A percentile compares a stretch with the other conserved stretches of the same genome.
These are phyloP conservation scores for Nicotiana obtusifolia DNA, from an alignment of 257 asterid species.

Conservation along the genomic window DNA sequence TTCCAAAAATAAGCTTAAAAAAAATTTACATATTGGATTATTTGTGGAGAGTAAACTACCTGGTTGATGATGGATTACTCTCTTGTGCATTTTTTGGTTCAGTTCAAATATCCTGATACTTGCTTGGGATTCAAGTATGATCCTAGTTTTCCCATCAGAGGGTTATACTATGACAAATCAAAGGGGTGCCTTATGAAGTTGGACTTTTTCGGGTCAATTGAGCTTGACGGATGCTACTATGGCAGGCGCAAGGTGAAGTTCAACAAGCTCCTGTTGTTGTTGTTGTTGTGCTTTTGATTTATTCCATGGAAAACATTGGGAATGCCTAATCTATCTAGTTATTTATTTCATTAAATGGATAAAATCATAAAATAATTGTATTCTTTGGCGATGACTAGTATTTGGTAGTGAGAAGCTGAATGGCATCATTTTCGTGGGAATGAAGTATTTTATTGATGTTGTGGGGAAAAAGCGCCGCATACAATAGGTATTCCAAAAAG, in stretches of 20 bases:
- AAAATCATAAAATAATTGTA: not conserved
- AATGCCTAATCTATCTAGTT: not conserved
- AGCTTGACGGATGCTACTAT: slow-evolving; percentile 93
- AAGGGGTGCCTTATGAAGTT: slow-evolving; percentile 93
- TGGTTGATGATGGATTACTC: not conserved
- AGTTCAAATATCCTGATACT: slow-evolving; percentile 87
- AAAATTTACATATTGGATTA: not conserved
- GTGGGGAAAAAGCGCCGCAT: not conserved
- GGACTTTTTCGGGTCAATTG: slow-evolving; percentile 96
- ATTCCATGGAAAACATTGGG: not conserved
- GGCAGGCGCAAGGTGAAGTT: slow-evolving; percentile 80
- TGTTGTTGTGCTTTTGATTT: not conserved
- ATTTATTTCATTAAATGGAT: not conserved
- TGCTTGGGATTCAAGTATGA: slow-evolving; percentile 80
- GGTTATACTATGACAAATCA: slow-evolving; percentile 81
- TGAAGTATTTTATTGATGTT: not conserved
- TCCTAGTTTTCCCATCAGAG: slow-evolving; percentile 86
- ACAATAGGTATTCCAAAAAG: not conserved
- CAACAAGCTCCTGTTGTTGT: not conserved
- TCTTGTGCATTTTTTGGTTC: slow-evolving; percentile 21
- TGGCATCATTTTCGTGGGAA: not conserved
- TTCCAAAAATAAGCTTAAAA: not conserved
- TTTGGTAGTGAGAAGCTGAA: not conserved
- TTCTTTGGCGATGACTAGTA: not conserved
- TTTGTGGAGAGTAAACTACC: not conserved